Evolutionary conservation across 495 filamentous ascomycete species (phyloP), one percentile per base, ranked within the genome.

Genomic region (Penicillium verhagenii): DNA sequence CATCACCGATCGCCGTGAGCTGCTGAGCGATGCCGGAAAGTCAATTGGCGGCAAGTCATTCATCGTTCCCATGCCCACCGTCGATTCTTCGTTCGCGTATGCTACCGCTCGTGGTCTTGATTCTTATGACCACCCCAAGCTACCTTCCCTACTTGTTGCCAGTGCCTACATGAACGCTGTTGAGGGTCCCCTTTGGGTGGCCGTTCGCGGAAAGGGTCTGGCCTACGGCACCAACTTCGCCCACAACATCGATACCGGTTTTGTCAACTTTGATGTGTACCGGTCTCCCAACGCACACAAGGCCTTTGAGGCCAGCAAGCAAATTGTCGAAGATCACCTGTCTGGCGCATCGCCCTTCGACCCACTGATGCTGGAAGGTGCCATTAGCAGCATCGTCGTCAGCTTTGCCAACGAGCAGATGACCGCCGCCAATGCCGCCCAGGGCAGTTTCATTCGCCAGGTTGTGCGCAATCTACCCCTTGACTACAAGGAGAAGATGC

Each of bases 101-200:
- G 83, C 88, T 53, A 87, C 89, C 16, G 81, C 83, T 39, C 80
- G 80, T 18, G 94, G 94, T 37, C 83, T 92, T 2, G 77, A 81
- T 39, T 88, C 84, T 1, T 91, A 87, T 63, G 77, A 82, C 38
- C 85, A 96, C 60, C 90, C 91, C 1, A 77, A 79, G 21, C 75
- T 97, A 11, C 92, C 94, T 2, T 86, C 95, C 2, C 76, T 94
- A 44, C 79, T 96, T 58, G 90, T 97, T 9, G 93, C 92, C 1
- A 81, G 88, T 26, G 82, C 91, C 10, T 97, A 96, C 69, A 87
- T 99, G 55, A 92, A 96, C 58, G 85, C 91, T 0, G 88, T 94
- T 16, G 95, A 97, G 73, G 94, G 94, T 2, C 95, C 94, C 5
- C 82, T 98, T 20, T 97, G 93, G 92, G 85, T 85, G 54, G 90